These are phyloP conservation scores for Diaporthe aspalathi DNA, from an alignment of 2,329 filamentous ascomycete genomes.

Conservation along the genomic window DNA sequence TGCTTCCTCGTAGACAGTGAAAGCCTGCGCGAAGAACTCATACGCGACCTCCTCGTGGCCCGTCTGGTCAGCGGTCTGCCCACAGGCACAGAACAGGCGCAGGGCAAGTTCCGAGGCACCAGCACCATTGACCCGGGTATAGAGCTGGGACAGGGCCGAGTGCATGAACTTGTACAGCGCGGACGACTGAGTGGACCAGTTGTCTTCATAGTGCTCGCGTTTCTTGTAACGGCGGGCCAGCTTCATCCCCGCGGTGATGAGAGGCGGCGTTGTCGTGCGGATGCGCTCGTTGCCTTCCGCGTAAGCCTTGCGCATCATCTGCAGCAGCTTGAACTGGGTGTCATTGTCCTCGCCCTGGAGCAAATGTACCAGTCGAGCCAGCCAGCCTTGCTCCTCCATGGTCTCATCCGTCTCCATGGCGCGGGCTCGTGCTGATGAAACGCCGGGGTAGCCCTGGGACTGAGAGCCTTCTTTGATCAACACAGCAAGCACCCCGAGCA, in stretches of 20 bases:
- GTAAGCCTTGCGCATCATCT: constrained; percentile 88
- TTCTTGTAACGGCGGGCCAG: constrained; percentile 89
- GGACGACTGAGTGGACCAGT: constrained; percentile 74
- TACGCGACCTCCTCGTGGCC: constrained; percentile 97
- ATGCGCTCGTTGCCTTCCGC: constrained; percentile 94
- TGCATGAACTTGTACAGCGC: constrained; percentile 97
- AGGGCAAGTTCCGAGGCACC: constrained; percentile 89
- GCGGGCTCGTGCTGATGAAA: constrained; percentile 78
- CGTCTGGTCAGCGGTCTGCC: constrained; percentile 90
- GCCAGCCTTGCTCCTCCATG: constrained; percentile 96
- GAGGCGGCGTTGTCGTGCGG: constrained; percentile 91
- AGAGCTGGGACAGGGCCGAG: constrained; percentile 85
- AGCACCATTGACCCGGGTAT: constrained; percentile 81
- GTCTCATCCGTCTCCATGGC: constrained; percentile 92
- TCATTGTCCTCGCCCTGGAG: constrained; percentile 88
- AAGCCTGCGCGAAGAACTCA: constrained; percentile 98
- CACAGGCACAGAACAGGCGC: constrained; percentile 89
- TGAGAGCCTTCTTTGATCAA: constrained; percentile 94
- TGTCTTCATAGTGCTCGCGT: constrained; percentile 83
- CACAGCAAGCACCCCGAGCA: constrained; percentile 88
- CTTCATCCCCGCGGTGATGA: constrained; percentile 91
- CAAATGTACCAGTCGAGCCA: constrained; percentile 91
- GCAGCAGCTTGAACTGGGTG: constrained; percentile 92
- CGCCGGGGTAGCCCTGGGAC: constrained; percentile 85
- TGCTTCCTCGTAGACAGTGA: constrained; percentile 97